Percentiles rank a stretch among this genome's conserved stretches.
Conservation (phyloP, 768 basidiomycete species). For the Pleurotus tuoliensis region DNA sequence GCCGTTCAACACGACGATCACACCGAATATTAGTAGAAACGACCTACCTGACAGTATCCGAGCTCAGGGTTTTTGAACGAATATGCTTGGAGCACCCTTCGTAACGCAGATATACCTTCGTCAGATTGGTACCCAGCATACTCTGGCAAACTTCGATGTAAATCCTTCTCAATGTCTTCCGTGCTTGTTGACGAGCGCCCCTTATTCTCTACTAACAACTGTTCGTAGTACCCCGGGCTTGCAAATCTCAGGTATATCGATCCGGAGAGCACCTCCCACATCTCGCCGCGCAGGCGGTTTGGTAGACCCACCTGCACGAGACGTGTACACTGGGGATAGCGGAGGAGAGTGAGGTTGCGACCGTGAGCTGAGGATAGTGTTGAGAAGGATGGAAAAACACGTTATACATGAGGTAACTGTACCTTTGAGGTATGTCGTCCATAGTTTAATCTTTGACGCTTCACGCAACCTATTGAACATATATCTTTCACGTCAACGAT, state of each 20-base stretch:
- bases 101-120: constrained; percentile 78
- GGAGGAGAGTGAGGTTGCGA: constrained; percentile 89
- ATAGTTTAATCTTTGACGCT: constrained; percentile 92
- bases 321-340: constrained; percentile 96
- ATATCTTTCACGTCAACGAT: constrained; percentile 8
- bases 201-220: constrained; percentile 69
- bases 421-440: constrained; percentile 87
- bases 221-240: constrained; percentile 79
- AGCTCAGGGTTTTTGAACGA: constrained; percentile 92
- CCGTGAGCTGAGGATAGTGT: constrained; percentile 64
- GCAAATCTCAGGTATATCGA: constrained; percentile 87
- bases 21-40: not conserved
- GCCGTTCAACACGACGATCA: constrained; percentile 3
- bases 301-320: constrained; percentile 96
- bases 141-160: constrained; percentile 93
- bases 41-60: constrained; percentile 85
- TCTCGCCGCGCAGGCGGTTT: constrained; percentile 89
- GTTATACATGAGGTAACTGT: constrained; percentile 17
- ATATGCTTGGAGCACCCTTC: constrained; percentile 92
- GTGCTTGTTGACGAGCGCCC: constrained; percentile 84
- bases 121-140: constrained; percentile 94
- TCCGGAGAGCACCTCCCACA: constrained; percentile 97
- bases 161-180: constrained; percentile 98
- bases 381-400: constrained; percentile 7
- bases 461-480: constrained; percentile 62